A percentile compares a stretch with the other conserved stretches of the same genome.
Evolutionary conservation across 345 rosid species (phyloP).

Genomic region (Erodium maritimum): DNA sequence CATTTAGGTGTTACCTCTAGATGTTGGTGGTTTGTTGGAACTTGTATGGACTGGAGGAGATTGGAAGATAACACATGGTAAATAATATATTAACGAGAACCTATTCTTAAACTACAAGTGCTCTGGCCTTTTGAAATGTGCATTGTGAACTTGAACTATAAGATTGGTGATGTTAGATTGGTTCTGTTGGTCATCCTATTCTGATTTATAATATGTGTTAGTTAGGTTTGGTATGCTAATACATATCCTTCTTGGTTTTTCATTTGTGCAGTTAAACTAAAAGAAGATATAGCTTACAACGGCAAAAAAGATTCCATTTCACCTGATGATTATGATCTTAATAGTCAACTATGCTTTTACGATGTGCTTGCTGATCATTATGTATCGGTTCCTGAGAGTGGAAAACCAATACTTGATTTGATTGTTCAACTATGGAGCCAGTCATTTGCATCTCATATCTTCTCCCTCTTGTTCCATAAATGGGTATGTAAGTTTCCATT

Average conservation of each 20-base stretch:
- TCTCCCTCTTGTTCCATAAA: constrained; percentile 81
- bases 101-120: background rate
- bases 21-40: background rate
- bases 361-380: constrained; percentile 90
- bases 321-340: constrained; percentile 28
- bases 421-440: constrained; percentile 98
- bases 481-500: constrained; percentile 44
- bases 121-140: background rate
- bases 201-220: background rate
- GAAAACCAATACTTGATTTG: constrained; percentile 64
- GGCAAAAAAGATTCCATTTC: constrained; percentile 51
- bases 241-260: background rate
- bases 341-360: constrained; percentile 63
- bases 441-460: constrained; percentile 82
- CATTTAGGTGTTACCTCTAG: background rate
- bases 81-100: background rate
- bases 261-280: constrained; percentile 20
- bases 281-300: constrained; percentile 66
- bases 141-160: no score
- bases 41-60: background rate
- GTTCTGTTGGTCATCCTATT: background rate
- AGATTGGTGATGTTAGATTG: background rate
- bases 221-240: background rate
- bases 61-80: background rate
- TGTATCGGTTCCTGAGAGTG: constrained; percentile 49